Base-by-base conservation (phyloP, 1,284 basidiomycete species). In the Tilletia caries region DNA sequence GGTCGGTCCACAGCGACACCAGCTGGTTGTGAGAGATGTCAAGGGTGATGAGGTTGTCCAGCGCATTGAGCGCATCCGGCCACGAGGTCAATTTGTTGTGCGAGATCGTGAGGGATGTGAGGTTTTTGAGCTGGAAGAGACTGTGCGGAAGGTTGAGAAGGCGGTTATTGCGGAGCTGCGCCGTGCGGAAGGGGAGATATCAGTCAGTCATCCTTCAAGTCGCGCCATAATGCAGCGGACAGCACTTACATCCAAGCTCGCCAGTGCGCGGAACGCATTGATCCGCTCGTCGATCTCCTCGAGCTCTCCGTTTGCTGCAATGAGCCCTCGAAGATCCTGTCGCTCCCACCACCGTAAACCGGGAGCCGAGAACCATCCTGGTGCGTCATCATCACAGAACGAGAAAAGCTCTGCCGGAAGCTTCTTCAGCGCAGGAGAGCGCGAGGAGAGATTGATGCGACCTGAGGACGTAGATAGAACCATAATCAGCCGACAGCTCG, bases 1-100 rank as follows among this genome's bases (percentile, higher is more conserved):
- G 46, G 20, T 74, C 71, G 29, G 52, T 66, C 80, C 80, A 82
- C 29, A 82, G 73, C 13, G 71, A 64, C 20, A 67, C 68, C 18
- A 82, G 70, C 64, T 68, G 69, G 69, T 82, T 82, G 68, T 79
- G 70, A 20, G 79, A 78, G 15, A 82, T 73, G 67, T 80, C 72
- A 58, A 82, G 75, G n/a, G 67, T 71, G 18, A 76, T 67, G 15
- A 82, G 76, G 27, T 71, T 70, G 62, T 75, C 74, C 44, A 78
- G 75, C 2, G 74, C 73, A 15, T 77, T 71, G 29, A 82, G 65
- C 18, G 68, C 75, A 12, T 64, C 18, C 4, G 80, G 80, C 20
- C 80, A 68, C 10, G 69, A 37, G 0, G 72, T 70, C 54, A 82
- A 72, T 29, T 66, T 69, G 67, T 82, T 82, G 34, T 68, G 73